phyloP scores from a whole-genome alignment of 73 alveolate genomes.

The Tetrahymena malaccensis region DNA sequence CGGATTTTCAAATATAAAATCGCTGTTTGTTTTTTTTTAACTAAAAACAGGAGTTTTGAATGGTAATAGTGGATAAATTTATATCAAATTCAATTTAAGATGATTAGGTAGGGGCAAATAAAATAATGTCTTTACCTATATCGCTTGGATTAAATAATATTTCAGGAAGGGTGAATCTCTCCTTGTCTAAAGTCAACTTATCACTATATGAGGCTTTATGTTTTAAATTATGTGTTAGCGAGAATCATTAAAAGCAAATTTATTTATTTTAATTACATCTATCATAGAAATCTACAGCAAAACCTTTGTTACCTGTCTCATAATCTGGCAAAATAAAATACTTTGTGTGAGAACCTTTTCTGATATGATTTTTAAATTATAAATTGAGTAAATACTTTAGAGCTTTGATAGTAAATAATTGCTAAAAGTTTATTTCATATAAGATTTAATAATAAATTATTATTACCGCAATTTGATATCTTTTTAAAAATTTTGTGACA shows the following conservation, averaged over 20 bases:
- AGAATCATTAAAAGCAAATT: neutral
- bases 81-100: neutral
- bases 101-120: too few species aligned
- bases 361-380: neutral
- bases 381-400: neutral
- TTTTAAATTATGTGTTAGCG: neutral
- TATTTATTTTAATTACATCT: neutral
- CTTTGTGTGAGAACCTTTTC: neutral
- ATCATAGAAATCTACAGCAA: constrained; percentile 19
- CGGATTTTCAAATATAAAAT: too few species aligned
- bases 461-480: constrained; percentile 23
- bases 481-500: constrained; percentile 1
- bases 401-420: neutral
- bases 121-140: neutral
- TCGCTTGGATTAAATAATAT: constrained; percentile 15
- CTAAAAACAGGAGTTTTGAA: neutral
- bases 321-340: constrained; percentile 27
- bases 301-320: constrained; percentile 16
- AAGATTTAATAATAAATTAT: neutral
- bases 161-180: constrained; percentile 30
- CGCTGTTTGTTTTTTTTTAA: neutral
- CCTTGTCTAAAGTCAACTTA: constrained; percentile 13
- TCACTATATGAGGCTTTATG: constrained; percentile 3
- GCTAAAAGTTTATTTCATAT: neutral
- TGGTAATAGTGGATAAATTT: neutral